Conservation (phyloP, 2,329 filamentous ascomycete genomes). For the Remersonia thermophila region DNA sequence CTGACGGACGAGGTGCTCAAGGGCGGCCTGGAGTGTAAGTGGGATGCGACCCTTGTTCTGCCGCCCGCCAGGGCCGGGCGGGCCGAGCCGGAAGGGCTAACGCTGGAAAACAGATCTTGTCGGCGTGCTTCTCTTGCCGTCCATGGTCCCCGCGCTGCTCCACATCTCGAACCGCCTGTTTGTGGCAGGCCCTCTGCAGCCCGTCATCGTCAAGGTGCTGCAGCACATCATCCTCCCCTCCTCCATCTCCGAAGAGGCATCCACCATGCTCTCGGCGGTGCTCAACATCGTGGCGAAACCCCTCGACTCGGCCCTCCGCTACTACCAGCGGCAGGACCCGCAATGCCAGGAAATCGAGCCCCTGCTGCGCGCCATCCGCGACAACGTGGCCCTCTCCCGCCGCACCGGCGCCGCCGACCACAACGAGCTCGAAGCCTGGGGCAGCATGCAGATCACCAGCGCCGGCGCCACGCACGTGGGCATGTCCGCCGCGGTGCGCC, state of each 20-base stretch:
- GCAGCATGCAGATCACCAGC: slow-evolving; percentile 26
- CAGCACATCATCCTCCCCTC: slow-evolving; percentile 56
- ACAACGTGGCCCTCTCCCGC: slow-evolving; percentile 44
- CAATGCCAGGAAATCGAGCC: slow-evolving; percentile 58
- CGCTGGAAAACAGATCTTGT: slow-evolving; percentile 49
- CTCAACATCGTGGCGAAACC: slow-evolving; percentile 59
- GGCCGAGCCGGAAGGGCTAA: slow-evolving; percentile 10
- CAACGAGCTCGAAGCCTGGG: slow-evolving; percentile 59
- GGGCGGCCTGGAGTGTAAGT: slow-evolving; percentile 62
- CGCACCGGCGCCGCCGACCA: slow-evolving; percentile 51
- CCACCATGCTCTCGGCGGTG: slow-evolving; percentile 56
- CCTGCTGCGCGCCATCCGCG: slow-evolving; percentile 52
- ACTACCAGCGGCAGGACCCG: slow-evolving; percentile 54
- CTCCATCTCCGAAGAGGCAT: slow-evolving; percentile 59
- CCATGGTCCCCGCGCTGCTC: slow-evolving; percentile 58
- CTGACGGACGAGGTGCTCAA: slow-evolving; percentile 60
- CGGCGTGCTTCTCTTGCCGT: slow-evolving; percentile 69
- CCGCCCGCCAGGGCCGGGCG: not conserved
- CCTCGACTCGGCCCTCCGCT: slow-evolving; percentile 53
- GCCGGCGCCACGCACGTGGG: slow-evolving; percentile 33
- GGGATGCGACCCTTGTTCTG: slow-evolving; percentile 2
- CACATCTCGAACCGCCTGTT: slow-evolving; percentile 62
- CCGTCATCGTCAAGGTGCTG: slow-evolving; percentile 58
- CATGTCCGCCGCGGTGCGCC: slow-evolving; percentile 43
- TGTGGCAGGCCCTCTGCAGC: slow-evolving; percentile 52